Evolutionary conservation across 78 protist species (phyloP), one percentile per base, ranked within the genome.

Genomic region (Dictyostelium capitatum): DNA sequence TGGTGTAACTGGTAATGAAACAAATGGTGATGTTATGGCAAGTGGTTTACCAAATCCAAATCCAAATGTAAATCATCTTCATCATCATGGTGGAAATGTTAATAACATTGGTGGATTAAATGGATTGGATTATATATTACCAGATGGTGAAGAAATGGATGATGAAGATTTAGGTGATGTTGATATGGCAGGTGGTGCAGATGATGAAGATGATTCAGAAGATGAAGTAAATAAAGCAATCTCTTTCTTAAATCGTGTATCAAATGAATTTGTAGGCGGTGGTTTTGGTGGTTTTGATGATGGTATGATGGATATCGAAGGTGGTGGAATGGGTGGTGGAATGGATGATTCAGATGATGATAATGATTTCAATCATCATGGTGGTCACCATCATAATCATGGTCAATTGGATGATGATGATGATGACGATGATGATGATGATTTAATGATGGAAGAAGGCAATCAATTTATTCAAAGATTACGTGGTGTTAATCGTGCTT

Each of bases 201-300:
- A 90, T 37, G 95, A 69, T n/a, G 95, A 90, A 2, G 95, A 90
- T n/a, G 92, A 87, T 47, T 47, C 50, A 9, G 91, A 90, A 1
- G 89, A 90, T 69, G 89, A 87, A 51, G 93, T 87, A 10, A 41
- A 41, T 20, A 77, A 65, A 23, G 93, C 93, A 3, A 74, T 87
- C 19, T 64, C 74, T 59, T 87, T 47, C 53, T 30, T 87, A 20
- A 87, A 74, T 64, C 67, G 70, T 28, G 67, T 87, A 1, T 51
- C 32, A 43, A 28, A 46, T 6, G 72, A 54, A 20, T 75, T 56
- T 11, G 25, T 51, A 37, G 72, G 37, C 0, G 78, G 78, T 43
- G 69, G 65, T 19, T 50, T 54, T 30, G 91, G 48, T 43, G 53
- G 32, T 28, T 50, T 65, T 9, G 91, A 28, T 14, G 62, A 47